Base-by-base conservation (phyloP, 495 filamentous ascomycete genomes). In the Venustampulla echinocandica region DNA sequence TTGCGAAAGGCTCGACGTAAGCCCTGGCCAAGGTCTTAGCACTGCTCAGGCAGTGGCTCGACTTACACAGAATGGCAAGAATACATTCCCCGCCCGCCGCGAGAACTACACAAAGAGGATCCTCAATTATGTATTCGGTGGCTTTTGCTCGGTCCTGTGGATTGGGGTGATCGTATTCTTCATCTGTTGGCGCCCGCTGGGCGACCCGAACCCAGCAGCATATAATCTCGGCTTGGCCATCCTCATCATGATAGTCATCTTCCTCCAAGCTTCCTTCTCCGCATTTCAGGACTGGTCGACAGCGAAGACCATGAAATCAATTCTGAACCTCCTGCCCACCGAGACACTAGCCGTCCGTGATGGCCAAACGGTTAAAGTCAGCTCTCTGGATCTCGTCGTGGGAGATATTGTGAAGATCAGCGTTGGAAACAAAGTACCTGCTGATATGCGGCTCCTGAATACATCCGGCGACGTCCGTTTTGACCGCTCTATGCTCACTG, bases 401-500 rank as follows among this genome's bases (percentile, higher is more conserved):
- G 81, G 82, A 10, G 81, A 85, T 51, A 58, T 84, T 1, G 58
- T 85, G 0, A 52, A 68, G 21, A 69, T 86, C 50, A 76, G 73
- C 34, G 68, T 75, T 1, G 82, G 82, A 10, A 77, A 79, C 60
- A 82, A 80, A 53, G 57, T 85, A 2, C 79, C 80, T 0, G 82
- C 83, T 1, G 82, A 85, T 53, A 60, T 84, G 19, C 73, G 81
- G 13, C 75, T 85, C 46, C 52, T 80, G n/a, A 65, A 78, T 21
- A 66, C 71, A 10, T 81, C 78, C 0, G 70, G 69, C 0, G 83
- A 87, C 62, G 69, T 76, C 32, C 77, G 77, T 48, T 82, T 88
- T 56, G 83, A 88, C 53, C 72, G 82, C 13, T 74, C 77, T 1
- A 79, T 88, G 27, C 59, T 85, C 0, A 85, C 80, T 6, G 75